Evolutionary conservation across 495 filamentous ascomycete species (phyloP), one percentile per base, ranked within the genome.

Genomic region (Tuber umbilicatum): DNA sequence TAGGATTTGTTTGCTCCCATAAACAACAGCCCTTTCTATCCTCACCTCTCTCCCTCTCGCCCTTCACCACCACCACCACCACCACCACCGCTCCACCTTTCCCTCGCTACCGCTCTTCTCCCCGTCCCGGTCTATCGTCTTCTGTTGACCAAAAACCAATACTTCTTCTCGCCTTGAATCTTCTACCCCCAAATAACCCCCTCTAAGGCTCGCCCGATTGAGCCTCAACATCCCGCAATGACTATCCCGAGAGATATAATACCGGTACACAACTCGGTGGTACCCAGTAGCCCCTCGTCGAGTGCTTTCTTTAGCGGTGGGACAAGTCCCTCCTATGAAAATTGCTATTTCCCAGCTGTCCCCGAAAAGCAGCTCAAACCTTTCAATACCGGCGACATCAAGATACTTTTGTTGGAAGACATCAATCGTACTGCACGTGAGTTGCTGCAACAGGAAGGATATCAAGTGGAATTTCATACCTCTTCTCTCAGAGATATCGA

Each of bases 321-420:
- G 31, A 17, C 55, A 64, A 64, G 55, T 14, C 55, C 27, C 27
- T 35, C 55, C 35, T 64, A 35, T 64, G 27, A 7, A 64, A 17
- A 27, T 27, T 17, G 14, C 14, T 64, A 64, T 64, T 64, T 64
- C 55, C 55, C 55, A 17, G 40, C n/a, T 17, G 23, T 3, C n/a
- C 37, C 72, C 27, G 19, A 64, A 35, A 97, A 97, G 84, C 92
- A 91, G 72, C 85, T 98, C 79, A 98, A 98, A 85, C 96, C 96
- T 35, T 99, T 99, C 84, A 90, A 93, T 76, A 95, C 93, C 7
- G 88, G 92, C 81, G 94, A 98, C 80, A 92, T 99, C 84, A 98
- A 97, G 85, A 97, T 99, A 55, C 86, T 99, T 73, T 87, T 99
- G 12, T 85, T 99, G 38, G 96, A 99, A 84, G 98, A 98, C 85